phyloP scores from a whole-genome alignment of 1,139 yeast species.

The Eremothecium coryli region DNA sequence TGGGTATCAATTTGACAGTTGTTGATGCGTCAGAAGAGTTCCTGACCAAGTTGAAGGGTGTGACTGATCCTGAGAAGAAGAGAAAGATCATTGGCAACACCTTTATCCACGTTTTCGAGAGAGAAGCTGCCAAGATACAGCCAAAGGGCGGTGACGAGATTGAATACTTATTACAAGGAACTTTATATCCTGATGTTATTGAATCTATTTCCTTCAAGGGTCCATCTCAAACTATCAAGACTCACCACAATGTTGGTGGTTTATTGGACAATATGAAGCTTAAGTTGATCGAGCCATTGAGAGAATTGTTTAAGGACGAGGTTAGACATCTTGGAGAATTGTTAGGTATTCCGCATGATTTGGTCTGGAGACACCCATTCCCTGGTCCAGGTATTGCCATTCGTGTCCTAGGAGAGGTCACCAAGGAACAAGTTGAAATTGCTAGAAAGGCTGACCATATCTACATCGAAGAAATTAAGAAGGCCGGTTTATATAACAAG shows the following conservation, averaged over 20 bases:
- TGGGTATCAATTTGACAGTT: conserved; percentile 89
- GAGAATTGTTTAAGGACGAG: conserved; percentile 98
- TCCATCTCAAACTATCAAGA: conserved; percentile 97
- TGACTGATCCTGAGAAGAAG: conserved; percentile 98
- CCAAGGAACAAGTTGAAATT: conserved; percentile 82
- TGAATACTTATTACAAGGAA: conserved; percentile 92
- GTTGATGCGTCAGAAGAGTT: conserved; percentile 92
- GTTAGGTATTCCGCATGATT: conserved; percentile 90
- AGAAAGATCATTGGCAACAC: conserved; percentile 98
- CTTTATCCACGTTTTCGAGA: conserved; percentile 92
- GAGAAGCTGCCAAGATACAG: conserved; percentile 85
- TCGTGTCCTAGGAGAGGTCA: conserved; percentile 94
- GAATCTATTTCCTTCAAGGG: conserved; percentile 99
- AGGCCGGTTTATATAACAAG: conserved; percentile 84
- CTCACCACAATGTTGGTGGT: conserved; percentile 99
- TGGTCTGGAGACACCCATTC: conserved; percentile 99
- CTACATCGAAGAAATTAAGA: conserved; percentile 89
- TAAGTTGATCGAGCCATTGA: conserved; percentile 94
- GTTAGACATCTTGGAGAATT: conserved; percentile 93
- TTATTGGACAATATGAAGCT: conserved; percentile 94
- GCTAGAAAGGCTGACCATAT: conserved; percentile 96
- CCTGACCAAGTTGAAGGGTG: conserved; percentile 76
- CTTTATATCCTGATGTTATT: conserved; percentile 96
- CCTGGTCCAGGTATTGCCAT: conserved; percentile 99
- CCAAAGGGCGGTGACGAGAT: conserved; percentile 87